Evolutionary conservation across 768 basidiomycete species (phyloP).

Genomic region (Agrocybe pediades): DNA sequence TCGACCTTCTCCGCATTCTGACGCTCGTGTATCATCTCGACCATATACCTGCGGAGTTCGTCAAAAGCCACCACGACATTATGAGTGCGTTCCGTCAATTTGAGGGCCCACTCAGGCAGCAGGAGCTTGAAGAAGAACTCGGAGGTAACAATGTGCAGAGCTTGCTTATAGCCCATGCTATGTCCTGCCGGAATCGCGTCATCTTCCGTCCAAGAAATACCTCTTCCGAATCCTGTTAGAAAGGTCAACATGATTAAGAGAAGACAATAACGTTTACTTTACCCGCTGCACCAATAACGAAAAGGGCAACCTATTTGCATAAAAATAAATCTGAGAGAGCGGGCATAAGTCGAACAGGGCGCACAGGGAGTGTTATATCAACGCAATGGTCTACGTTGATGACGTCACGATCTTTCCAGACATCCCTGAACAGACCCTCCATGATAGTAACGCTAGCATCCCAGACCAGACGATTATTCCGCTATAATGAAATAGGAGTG

Average conservation of each 20-base stretch:
- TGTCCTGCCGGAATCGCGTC: slow-evolving; percentile 41
- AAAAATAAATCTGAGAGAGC: slow-evolving; percentile 9
- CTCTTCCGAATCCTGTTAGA: slow-evolving; percentile 50
- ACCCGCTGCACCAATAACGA: slow-evolving; percentile 59
- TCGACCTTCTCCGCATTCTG: slow-evolving; percentile 35
- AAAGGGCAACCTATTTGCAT: slow-evolving; percentile 55
- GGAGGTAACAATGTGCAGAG: slow-evolving; percentile 43
- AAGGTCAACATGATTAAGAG: background rate
- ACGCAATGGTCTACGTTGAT: slow-evolving; percentile 47
- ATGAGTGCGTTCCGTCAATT: slow-evolving; percentile 32
- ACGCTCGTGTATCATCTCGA: slow-evolving; percentile 54
- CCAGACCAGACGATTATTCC: slow-evolving; percentile 51
- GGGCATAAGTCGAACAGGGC: slow-evolving; percentile 8
- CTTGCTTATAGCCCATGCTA: slow-evolving; percentile 47
- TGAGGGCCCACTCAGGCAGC: slow-evolving; percentile 41
- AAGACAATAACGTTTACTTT: background rate
- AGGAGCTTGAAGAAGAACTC: slow-evolving; percentile 37
- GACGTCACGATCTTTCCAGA: slow-evolving; percentile 45
- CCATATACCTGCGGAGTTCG: slow-evolving; percentile 47
- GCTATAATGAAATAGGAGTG: slow-evolving; percentile 24
- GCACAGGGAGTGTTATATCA: slow-evolving; percentile 56
- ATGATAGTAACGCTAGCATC: slow-evolving; percentile 45
- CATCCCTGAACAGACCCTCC: slow-evolving; percentile 43
- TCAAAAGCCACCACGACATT: slow-evolving; percentile 37
- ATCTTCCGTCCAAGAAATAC: slow-evolving; percentile 49